Evolutionary conservation across 2,329 filamentous ascomycete species (phyloP).

Genomic region (Botrytis porri): DNA sequence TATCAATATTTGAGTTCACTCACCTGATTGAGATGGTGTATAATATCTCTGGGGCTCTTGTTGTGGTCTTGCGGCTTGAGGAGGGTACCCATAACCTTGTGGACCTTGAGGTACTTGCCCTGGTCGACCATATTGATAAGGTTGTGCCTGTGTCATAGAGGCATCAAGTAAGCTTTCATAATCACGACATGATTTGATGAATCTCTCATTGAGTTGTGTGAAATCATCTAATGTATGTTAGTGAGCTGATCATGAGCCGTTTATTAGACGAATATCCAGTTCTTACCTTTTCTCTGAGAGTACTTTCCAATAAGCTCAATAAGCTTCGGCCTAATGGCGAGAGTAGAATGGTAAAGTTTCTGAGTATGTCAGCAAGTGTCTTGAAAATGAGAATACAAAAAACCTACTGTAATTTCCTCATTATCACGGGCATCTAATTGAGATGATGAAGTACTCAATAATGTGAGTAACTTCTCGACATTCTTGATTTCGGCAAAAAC

Average conservation of each 20-base stretch:
- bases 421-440: conserved; percentile 84
- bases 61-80: conserved; percentile 40
- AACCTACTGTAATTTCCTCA: conserved; percentile 83
- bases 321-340: conserved; percentile 91
- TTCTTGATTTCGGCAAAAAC: conserved; percentile 76
- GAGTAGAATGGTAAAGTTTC: conserved; percentile 85
- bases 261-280: not conserved
- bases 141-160: conserved; percentile 92
- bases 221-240: conserved; percentile 73
- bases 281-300: conserved; percentile 91
- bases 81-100: conserved; percentile 40
- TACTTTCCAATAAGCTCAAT: conserved; percentile 99
- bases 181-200: conserved; percentile 96
- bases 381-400: not conserved
- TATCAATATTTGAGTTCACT: conserved; percentile 8
- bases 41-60: conserved; percentile 69
- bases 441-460: conserved; percentile 83
- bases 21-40: conserved; percentile 52
- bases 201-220: conserved; percentile 97
- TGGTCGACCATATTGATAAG: conserved; percentile 65
- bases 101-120: conserved; percentile 30
- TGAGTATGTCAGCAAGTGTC: conserved; percentile 41
- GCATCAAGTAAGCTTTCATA: conserved; percentile 95
- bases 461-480: conserved; percentile 77
- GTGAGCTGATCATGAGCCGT: conserved; percentile 13